Evolutionary conservation across 192 early-diverging fungal genomes (phyloP).

Genomic region (Backusella macrospora): DNA sequence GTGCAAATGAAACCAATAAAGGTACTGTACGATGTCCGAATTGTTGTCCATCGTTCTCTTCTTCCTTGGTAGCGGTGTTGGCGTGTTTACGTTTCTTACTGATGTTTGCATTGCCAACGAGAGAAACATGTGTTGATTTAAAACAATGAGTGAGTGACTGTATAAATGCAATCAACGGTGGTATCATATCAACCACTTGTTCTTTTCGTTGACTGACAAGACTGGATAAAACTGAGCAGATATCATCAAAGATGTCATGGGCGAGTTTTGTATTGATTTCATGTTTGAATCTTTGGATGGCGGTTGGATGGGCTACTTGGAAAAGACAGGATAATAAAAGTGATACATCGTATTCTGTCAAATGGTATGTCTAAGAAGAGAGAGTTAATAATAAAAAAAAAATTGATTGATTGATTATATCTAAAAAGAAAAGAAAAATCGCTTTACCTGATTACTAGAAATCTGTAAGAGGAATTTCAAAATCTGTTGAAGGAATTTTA

Average conservation of each 20-base stretch:
- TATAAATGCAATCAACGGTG: constrained; percentile 54
- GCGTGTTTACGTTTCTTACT: constrained; percentile 3
- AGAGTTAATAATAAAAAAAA: neutral
- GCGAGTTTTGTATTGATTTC: constrained; percentile 27
- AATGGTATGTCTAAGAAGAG: constrained; percentile 38
- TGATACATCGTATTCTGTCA: constrained; percentile 48
- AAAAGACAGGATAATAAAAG: constrained; percentile 41
- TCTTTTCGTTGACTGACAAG: constrained; percentile 54
- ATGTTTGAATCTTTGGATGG: neutral
- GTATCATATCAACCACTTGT: constrained; percentile 47
- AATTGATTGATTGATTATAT: neutral
- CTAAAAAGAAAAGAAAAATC: neutral
- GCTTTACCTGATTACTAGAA: constrained; percentile 37
- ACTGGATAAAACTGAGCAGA: constrained; percentile 56
- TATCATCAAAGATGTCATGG: constrained; percentile 49
- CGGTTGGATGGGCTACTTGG: constrained; percentile 24
- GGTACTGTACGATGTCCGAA: constrained; percentile 19
- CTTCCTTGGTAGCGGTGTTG: constrained; percentile 16
- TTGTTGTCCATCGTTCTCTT: constrained; percentile 3
- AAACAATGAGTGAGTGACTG: constrained; percentile 62
- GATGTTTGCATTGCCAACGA: constrained; percentile 25
- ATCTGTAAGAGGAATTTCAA: constrained; percentile 45
- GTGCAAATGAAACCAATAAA: constrained; percentile 39
- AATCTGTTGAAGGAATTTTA: constrained; percentile 35
- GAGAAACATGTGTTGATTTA: constrained; percentile 50